Percentiles rank a stretch among this genome's conserved stretches.
These are phyloP conservation scores for Pyrenochaeta sp. DNA, from an alignment of 2,329 filamentous ascomycete genomes.

Conservation along the genomic window DNA sequence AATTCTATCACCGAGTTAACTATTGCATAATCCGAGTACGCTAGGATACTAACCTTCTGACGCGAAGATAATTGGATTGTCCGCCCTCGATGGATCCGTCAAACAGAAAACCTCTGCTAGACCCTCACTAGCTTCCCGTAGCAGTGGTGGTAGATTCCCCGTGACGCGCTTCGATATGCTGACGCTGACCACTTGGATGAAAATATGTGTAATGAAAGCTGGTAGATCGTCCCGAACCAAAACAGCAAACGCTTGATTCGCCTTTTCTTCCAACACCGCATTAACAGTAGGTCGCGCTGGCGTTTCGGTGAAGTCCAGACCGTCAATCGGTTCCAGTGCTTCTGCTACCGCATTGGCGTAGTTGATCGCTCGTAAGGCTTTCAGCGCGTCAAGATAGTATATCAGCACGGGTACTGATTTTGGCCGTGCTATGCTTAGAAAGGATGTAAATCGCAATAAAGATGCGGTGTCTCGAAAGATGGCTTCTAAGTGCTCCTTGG, in stretches of 20 bases:
- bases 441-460: constrained; percentile 72
- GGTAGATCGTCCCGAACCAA: constrained; percentile 74
- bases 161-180: constrained; percentile 74
- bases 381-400: constrained; percentile 76
- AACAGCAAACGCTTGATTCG: constrained; percentile 69
- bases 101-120: constrained; percentile 80
- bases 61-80: constrained; percentile 80
- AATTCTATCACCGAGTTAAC: constrained; percentile 65
- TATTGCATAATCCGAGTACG: not conserved
- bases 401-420: constrained; percentile 71
- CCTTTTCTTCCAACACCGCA: constrained; percentile 67
- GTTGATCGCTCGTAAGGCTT: constrained; percentile 73
- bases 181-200: constrained; percentile 73
- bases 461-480: constrained; percentile 72
- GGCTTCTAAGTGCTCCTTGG: constrained; percentile 68
- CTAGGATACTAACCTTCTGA: constrained; percentile 67
- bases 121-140: constrained; percentile 75
- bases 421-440: constrained; percentile 67
- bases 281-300: constrained; percentile 65
- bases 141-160: constrained; percentile 69
- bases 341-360: constrained; percentile 75
- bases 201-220: constrained; percentile 74
- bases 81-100: constrained; percentile 74
- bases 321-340: constrained; percentile 65
- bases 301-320: constrained; percentile 63